Conservation (phyloP, 352 stramenopile genomes). For the Phytophthora tubulina region DNA sequence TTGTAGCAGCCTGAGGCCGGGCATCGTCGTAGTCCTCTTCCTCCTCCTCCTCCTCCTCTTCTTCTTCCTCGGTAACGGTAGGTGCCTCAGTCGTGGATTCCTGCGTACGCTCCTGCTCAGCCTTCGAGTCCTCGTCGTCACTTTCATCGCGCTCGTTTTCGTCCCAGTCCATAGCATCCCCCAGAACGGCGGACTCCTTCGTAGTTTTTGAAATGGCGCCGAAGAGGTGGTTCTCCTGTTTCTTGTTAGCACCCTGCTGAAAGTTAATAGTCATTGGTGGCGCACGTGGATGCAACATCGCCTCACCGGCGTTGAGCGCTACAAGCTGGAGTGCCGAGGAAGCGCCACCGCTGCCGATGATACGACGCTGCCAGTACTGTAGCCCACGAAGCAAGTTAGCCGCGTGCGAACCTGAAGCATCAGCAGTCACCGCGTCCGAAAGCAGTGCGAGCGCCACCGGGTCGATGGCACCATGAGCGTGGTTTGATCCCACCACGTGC, state of each 20-base stretch:
- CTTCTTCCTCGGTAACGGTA: constrained; percentile 35
- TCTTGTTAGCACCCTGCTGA: constrained; percentile 34
- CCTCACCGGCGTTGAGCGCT: constrained; percentile 71
- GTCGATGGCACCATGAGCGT: constrained; percentile 37
- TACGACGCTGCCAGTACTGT: constrained; percentile 61
- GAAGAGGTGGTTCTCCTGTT: constrained; percentile 26
- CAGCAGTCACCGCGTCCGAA: constrained; percentile 60
- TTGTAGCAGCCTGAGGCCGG: constrained; percentile 20
- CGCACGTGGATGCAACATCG: constrained; percentile 75
- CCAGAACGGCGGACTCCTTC: constrained; percentile 24
- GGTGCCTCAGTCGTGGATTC: constrained; percentile 14
- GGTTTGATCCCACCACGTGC: constrained; percentile 30
- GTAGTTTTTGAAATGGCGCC: neutral
- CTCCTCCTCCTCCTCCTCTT: constrained; percentile 43
- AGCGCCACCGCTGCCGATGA: constrained; percentile 28
- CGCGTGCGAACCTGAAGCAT: constrained; percentile 62
- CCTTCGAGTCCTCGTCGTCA: constrained; percentile 37
- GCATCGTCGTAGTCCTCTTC: constrained; percentile 61
- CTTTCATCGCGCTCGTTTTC: constrained; percentile 44
- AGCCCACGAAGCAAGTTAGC: constrained; percentile 65
- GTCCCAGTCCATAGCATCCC: constrained; percentile 50
- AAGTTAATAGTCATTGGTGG: constrained; percentile 75
- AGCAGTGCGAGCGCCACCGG: constrained; percentile 65
- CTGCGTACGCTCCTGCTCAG: constrained; percentile 12
- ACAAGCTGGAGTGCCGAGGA: constrained; percentile 56